Evolutionary conservation across 2,329 filamentous ascomycete species (phyloP), one percentile per base, ranked within the genome.

Genomic region (Colletotrichum sp.): DNA sequence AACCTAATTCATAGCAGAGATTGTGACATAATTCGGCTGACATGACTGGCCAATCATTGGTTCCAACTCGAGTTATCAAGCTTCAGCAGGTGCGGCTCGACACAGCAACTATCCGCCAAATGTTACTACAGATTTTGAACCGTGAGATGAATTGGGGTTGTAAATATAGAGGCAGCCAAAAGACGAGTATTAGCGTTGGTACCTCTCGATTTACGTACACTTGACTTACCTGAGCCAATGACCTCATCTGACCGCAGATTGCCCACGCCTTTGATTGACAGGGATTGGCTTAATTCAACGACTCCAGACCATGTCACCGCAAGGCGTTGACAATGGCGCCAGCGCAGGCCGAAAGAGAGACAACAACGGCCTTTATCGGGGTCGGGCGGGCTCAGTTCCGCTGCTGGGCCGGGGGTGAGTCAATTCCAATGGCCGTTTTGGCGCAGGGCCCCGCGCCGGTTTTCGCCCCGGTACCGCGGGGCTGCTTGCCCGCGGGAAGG

Each of bases 401-500:
- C 70, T 21, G 48, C 21, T 13, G 36, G 3, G 43, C 43, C 21
- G 21, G 48, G 58, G 26, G 28, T 75, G 32, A 73, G 43, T 73
- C 8, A 52, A 71, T 32, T 15, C 10, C 43, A 55, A 10, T 32
- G 60, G 36, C 60, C 56, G 28, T n/a, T 52, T 52, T 52, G 43
- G 43, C 43, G 43, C 4, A n/a, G 58, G 70, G 62, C 56, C 70
- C 70, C 73, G 58, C 65, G 70, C 73, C 73, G 73, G 73, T 76
- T 76, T 75, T 76, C 70, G 73, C 64, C 70, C 66, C 65, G 65
- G 70, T 61, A 43, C 38, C 58, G 70, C 58, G 65, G 73, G 72
- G 32, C 7, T 55, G 38, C 32, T 76, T 76, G 73, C 48, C 73
- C 73, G 73, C 73, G 73, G 73, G 60, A 30, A 76, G 56, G 43